Conservation (phyloP, 164 flowering plant species). For the Aristolochia californica region DNA sequence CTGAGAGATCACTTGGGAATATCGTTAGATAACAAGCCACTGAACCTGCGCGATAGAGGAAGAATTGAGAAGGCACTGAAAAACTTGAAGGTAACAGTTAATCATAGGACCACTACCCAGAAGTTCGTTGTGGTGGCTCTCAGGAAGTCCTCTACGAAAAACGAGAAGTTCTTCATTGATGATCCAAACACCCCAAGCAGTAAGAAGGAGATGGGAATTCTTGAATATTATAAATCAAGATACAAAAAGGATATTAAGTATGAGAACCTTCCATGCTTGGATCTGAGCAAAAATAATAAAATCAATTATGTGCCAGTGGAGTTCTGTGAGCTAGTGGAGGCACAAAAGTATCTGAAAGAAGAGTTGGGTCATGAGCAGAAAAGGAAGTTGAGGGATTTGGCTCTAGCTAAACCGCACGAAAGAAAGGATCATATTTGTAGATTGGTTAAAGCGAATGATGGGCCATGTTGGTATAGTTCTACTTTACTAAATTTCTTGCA, state of each 20-base stretch:
- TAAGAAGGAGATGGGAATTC: constrained; percentile 16
- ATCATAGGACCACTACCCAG: constrained; percentile 49
- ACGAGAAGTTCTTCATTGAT: constrained; percentile 15
- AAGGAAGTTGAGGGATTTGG: constrained; percentile 15
- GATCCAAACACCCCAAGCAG: constrained; percentile 25
- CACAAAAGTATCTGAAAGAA: constrained; percentile 62
- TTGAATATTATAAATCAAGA: constrained; percentile 40
- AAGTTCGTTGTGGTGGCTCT: constrained; percentile 42
- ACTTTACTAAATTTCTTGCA: background rate
- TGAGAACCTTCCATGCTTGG: constrained; percentile 51
- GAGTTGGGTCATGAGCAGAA: constrained; percentile 18
- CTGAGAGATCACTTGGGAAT: constrained; percentile 29
- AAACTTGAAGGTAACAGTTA: constrained; percentile 50
- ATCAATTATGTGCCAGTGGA: constrained; percentile 65
- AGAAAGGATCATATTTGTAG: constrained; percentile 30
- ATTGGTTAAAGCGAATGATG: constrained; percentile 33
- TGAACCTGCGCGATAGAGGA: background rate
- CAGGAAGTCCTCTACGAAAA: constrained; percentile 15
- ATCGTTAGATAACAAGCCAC: background rate
- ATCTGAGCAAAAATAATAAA: constrained; percentile 36
- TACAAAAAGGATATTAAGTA: constrained; percentile 27
- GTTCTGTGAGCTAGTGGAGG: constrained; percentile 56
- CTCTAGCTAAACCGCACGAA: constrained; percentile 24
- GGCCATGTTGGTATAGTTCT: constrained; percentile 59
- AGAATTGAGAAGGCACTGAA: constrained; percentile 24